A percentile compares a stretch with the other conserved stretches of the same genome.
Conservation (phyloP, 2,329 filamentous ascomycete genomes). For the Lecanicillium sp. region DNA sequence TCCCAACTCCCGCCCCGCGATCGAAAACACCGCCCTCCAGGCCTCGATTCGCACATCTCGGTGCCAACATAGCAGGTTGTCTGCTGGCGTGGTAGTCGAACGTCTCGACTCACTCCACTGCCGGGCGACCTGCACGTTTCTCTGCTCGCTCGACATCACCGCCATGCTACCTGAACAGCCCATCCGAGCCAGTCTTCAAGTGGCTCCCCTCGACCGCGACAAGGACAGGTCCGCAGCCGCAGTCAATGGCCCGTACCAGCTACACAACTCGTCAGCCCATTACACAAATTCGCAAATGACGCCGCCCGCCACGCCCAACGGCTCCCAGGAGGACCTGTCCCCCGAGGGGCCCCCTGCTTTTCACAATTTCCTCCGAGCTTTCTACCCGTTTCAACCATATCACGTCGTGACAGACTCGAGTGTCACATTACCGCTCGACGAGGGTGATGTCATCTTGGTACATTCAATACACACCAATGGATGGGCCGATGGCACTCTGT, state of each 20-base stretch:
- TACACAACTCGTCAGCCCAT: conserved; percentile 27
- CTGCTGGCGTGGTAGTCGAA: conserved; percentile 8
- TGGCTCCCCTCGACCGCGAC: conserved; percentile 49
- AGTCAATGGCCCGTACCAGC: conserved; percentile 21
- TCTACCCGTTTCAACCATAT: conserved; percentile 82
- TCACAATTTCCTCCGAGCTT: conserved; percentile 89
- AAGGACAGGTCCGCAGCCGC: conserved; percentile 26
- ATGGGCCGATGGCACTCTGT: conserved; percentile 91
- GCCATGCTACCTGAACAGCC: conserved; percentile 24
- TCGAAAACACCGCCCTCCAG: no score
- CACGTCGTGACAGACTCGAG: conserved; percentile 72
- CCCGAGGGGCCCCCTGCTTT: conserved; percentile 56
- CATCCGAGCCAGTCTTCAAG: conserved; percentile 49
- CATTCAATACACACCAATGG: conserved; percentile 97
- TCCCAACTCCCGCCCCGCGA: no score
- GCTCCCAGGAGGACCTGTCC: conserved; percentile 51
- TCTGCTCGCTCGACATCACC: background rate
- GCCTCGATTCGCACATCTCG: background rate
- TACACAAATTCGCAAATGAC: conserved; percentile 58
- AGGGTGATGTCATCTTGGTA: conserved; percentile 86
- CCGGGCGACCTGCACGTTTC: conserved; percentile 5
- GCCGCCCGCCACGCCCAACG: conserved; percentile 66
- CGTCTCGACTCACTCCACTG: conserved; percentile 6
- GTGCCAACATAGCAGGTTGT: conserved; percentile 3
- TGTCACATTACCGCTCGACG: conserved; percentile 78